Percentiles rank a stretch among this genome's conserved stretches.
Conservation (phyloP, 495 filamentous ascomycete species). For the Neurospora sp. region DNA sequence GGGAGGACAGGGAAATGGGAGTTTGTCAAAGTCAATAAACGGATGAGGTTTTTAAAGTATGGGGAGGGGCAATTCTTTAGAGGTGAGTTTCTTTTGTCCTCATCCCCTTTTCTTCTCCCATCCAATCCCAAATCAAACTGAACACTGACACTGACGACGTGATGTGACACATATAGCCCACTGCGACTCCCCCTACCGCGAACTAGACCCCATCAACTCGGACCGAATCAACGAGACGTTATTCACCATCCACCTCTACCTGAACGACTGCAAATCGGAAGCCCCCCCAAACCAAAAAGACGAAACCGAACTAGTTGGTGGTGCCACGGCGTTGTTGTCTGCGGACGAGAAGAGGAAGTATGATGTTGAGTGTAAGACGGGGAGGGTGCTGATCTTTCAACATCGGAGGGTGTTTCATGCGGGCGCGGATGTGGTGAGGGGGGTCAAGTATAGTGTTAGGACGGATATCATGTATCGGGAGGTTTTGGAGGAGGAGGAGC, state of each 20-base stretch:
- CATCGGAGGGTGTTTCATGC: conserved; percentile 58
- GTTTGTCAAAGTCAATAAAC: conserved; percentile 58
- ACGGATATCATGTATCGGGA: conserved; percentile 66
- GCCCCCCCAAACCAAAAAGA: conserved; percentile 7
- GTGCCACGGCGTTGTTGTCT: conserved; percentile 55
- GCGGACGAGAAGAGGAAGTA: conserved; percentile 34
- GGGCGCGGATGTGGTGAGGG: conserved; percentile 62
- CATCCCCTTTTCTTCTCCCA: background rate
- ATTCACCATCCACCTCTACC: conserved; percentile 76
- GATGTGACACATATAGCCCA: conserved; percentile 41
- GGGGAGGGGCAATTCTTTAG: conserved; percentile 14
- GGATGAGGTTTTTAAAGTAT: conserved; percentile 2
- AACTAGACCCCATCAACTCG: conserved; percentile 20
- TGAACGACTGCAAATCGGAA: conserved; percentile 47
- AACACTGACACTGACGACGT: background rate
- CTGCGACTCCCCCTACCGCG: conserved; percentile 59
- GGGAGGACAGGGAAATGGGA: conserved; percentile 29
- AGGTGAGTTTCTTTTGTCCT: conserved; percentile 29
- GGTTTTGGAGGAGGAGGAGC: background rate
- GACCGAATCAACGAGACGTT: conserved; percentile 43
- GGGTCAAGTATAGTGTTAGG: conserved; percentile 67
- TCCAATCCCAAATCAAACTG: background rate
- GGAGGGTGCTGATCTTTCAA: conserved; percentile 70
- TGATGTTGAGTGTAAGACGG: conserved; percentile 60
- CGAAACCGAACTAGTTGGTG: conserved; percentile 41